These are phyloP conservation scores for Magnolia changhungtana DNA, from an alignment of 164 flowering plant genomes.

Conservation along the genomic window DNA sequence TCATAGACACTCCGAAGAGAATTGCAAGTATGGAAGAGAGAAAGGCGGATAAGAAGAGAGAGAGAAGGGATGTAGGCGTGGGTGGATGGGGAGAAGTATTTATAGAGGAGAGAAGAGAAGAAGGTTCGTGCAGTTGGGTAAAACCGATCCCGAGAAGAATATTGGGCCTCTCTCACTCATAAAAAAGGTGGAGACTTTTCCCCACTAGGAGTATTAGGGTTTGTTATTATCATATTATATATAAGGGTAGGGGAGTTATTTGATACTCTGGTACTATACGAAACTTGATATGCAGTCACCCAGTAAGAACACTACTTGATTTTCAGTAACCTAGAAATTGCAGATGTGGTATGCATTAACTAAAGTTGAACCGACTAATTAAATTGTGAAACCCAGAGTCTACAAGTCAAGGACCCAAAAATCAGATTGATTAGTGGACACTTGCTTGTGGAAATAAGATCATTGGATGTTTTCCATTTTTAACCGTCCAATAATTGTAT, in stretches of 20 bases:
- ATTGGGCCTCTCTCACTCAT: not conserved
- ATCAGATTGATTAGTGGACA: no score
- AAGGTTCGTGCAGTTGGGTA: conserved; percentile 8
- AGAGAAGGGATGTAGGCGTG: not conserved
- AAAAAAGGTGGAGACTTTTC: conserved; percentile 1
- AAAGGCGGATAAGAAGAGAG: not conserved
- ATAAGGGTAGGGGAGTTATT: not conserved
- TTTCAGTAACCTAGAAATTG: no score
- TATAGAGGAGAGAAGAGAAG: not conserved
- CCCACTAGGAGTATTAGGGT: not conserved
- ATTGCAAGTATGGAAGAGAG: not conserved
- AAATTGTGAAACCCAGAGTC: no score
- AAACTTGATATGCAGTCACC: not conserved
- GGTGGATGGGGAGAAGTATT: not conserved
- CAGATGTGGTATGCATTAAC: no score
- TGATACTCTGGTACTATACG: not conserved
- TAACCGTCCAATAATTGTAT: no score
- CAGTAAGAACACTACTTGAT: no score
- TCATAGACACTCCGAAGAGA: not conserved
- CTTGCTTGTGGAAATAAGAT: no score
- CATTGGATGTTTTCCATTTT: no score
- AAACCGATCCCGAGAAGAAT: conserved; percentile 18
- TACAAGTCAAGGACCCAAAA: no score
- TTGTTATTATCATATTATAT: not conserved
- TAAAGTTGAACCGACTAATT: no score